Evolutionary conservation across 345 rosid species (phyloP).

Genomic region (Ailanthus altissimus): DNA sequence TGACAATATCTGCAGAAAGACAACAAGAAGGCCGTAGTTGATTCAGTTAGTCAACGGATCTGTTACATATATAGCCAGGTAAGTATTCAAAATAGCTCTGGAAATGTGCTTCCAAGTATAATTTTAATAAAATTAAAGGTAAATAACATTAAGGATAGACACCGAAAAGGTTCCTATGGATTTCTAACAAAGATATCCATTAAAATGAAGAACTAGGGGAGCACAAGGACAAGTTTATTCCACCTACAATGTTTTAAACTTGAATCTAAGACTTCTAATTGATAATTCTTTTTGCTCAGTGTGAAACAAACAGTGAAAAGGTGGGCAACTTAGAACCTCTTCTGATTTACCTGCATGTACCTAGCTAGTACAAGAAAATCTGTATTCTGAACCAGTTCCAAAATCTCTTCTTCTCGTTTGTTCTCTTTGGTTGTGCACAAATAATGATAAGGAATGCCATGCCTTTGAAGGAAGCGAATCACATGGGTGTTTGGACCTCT

Average conservation of each 20-base stretch:
- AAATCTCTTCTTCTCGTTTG: conserved; percentile 71
- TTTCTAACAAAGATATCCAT: background rate
- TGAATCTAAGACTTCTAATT: background rate
- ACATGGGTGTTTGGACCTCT: conserved; percentile 89
- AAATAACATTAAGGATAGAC: conserved; percentile 12
- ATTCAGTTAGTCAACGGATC: conserved; percentile 8
- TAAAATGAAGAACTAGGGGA: background rate
- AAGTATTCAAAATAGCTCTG: background rate
- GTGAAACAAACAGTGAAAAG: conserved; percentile 6
- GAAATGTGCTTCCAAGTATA: background rate
- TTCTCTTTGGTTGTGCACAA: conserved; percentile 54
- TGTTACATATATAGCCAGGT: background rate
- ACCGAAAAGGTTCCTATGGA: conserved; percentile 6
- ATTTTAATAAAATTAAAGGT: background rate
- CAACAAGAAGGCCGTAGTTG: background rate
- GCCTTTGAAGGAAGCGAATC: conserved; percentile 78
- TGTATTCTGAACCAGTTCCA: conserved; percentile 77
- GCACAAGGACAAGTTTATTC: conserved; percentile 16
- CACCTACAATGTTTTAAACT: conserved; percentile 6
- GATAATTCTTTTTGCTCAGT: background rate
- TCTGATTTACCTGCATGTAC: conserved; percentile 90
- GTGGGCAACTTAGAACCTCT: conserved; percentile 10
- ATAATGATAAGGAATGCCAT: conserved; percentile 82
- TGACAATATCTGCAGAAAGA: conserved; percentile 60
- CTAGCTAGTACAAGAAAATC: conserved; percentile 94